Conservation (phyloP, 371 early-diverging fungal genomes). For the Mucor sp. region DNA sequence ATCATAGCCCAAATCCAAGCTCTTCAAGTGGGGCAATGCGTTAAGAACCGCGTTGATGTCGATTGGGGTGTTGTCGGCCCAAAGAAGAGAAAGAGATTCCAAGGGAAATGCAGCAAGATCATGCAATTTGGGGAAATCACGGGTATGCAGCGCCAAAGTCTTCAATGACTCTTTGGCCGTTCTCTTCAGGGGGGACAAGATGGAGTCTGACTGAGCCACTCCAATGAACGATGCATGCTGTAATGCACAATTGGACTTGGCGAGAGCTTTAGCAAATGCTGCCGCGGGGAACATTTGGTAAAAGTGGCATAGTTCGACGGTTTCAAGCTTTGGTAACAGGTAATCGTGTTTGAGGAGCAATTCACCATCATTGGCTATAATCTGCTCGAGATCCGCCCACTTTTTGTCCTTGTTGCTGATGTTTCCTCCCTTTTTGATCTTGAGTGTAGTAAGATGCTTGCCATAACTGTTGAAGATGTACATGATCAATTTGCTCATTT, state of each 20-base stretch:
- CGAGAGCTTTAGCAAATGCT: background rate
- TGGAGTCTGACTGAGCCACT: background rate
- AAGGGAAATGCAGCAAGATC: background rate
- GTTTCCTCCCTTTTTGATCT: background rate
- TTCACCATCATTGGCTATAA: background rate
- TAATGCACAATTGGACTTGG: background rate
- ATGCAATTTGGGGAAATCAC: background rate
- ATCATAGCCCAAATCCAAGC: background rate
- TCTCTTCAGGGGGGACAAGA: background rate
- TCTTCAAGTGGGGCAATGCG: background rate
- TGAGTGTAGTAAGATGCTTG: background rate
- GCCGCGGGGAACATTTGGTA: background rate
- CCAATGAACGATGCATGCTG: background rate
- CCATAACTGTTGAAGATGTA: background rate
- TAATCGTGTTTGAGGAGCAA: background rate
- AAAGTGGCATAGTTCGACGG: background rate
- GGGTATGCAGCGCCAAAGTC: background rate
- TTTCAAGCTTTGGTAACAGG: background rate
- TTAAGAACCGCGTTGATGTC: background rate
- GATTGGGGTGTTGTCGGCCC: background rate
- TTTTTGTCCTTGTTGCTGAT: background rate
- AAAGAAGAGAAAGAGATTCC: background rate
- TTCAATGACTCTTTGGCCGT: background rate
- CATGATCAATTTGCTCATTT: background rate
- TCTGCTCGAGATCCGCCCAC: background rate